These are phyloP conservation scores for Paspalum vaginatum DNA, from an alignment of 176 grass and related monocot species.

Conservation along the genomic window DNA sequence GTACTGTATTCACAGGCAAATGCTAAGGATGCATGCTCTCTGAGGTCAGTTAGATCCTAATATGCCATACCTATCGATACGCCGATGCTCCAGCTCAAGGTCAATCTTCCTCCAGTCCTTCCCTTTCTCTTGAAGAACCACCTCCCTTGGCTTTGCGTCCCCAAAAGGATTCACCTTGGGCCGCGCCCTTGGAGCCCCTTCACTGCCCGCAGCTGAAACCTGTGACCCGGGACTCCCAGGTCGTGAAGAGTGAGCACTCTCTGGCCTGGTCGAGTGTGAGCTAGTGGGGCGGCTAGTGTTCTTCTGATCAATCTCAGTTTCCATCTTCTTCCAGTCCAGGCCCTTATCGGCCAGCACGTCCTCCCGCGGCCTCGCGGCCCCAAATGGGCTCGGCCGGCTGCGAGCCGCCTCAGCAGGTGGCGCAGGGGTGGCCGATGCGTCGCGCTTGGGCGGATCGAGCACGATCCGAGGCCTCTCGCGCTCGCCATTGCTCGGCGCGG, in stretches of 20 bases:
- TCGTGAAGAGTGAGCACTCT: conserved; percentile 65
- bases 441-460: conserved; percentile 75
- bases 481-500: conserved; percentile 42
- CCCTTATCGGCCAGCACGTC: conserved; percentile 75
- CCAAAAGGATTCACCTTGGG: conserved; percentile 79
- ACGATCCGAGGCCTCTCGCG: conserved; percentile 61
- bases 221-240: conserved; percentile 72
- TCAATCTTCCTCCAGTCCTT: conserved; percentile 89
- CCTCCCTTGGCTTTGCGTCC: conserved; percentile 71
- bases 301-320: conserved; percentile 62
- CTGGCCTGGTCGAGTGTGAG: conserved; percentile 74
- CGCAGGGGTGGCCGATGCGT: conserved; percentile 4
- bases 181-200: conserved; percentile 29
- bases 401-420: conserved; percentile 31
- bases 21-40: not conserved
- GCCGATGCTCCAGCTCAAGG: conserved; percentile 60
- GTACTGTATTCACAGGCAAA: not conserved
- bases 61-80: conserved; percentile 62
- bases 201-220: conserved; percentile 13
- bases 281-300: conserved; percentile 80
- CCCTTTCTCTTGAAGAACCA: conserved; percentile 74
- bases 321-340: conserved; percentile 76
- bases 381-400: conserved; percentile 68
- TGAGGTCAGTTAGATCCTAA: not conserved
- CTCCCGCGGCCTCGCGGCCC: conserved; percentile 67